Evolutionary conservation across 257 asterid genomes (phyloP).

Genomic region (Lantana camara): DNA sequence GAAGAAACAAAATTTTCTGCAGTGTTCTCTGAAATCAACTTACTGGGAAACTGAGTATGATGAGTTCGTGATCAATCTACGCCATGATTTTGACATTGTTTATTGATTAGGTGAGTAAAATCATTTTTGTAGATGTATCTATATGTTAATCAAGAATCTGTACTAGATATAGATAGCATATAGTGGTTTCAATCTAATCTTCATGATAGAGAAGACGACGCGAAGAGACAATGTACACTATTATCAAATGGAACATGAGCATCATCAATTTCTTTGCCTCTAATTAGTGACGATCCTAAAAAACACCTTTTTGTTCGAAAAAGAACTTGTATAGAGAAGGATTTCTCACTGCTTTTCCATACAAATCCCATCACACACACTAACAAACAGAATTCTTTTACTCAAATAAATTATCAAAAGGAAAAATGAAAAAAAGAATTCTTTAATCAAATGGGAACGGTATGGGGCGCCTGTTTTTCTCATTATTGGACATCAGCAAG

Average conservation of each 20-base stretch:
- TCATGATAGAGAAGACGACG: not conserved
- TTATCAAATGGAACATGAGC: not conserved
- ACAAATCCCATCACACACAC: no score
- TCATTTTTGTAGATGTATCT: constrained; percentile 8
- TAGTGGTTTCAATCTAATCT: not conserved
- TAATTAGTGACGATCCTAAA: not conserved
- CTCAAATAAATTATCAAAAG: not conserved
- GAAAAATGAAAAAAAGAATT: no score
- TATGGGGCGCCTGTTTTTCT: not conserved
- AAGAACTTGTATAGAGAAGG: no score
- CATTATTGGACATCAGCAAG: no score
- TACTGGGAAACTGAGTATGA: not conserved
- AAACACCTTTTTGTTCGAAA: no score
- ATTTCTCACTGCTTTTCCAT: no score
- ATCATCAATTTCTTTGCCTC: not conserved
- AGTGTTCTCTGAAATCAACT: no score
- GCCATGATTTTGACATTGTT: not conserved
- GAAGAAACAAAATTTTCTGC: not conserved
- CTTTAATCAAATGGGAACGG: not conserved
- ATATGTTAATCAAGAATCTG: not conserved
- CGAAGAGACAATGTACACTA: not conserved
- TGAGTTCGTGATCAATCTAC: not conserved
- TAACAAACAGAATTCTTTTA: no score
- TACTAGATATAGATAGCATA: not conserved
- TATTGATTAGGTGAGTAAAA: no score